Conservation (phyloP, 1,284 basidiomycete genomes). For the Trichosporon asahii region DNA sequence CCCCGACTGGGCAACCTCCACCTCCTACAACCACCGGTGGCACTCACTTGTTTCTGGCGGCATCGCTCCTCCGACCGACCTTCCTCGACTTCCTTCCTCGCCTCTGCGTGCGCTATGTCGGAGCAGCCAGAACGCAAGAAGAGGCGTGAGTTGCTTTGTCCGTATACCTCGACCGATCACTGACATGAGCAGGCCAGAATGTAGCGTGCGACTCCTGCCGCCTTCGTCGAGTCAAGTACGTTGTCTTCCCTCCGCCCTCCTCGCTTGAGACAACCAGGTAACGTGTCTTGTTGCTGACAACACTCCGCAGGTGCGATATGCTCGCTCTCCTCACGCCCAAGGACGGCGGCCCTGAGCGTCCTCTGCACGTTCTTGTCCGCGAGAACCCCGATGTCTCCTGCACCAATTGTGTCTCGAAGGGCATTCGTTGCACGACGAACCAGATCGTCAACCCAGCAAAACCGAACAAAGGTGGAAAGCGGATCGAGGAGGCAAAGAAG, state of each 20-base stretch:
- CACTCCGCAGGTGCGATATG: slow-evolving; percentile 29
- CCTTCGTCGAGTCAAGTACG: slow-evolving; percentile 42
- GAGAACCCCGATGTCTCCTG: slow-evolving; percentile 36
- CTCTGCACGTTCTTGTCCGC: slow-evolving; percentile 27
- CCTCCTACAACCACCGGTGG: neutral
- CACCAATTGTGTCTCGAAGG: slow-evolving; percentile 41
- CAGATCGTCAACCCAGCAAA: slow-evolving; percentile 40
- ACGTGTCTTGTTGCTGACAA: neutral
- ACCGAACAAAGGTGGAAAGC: slow-evolving; percentile 45
- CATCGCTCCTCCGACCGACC: neutral
- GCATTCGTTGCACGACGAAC: slow-evolving; percentile 39
- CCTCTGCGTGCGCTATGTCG: neutral
- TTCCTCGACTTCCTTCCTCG: neutral
- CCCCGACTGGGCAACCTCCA: neutral
- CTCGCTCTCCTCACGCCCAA: slow-evolving; percentile 28
- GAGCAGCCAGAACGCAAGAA: slow-evolving; percentile 3
- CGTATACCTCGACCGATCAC: neutral
- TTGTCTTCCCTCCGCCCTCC: neutral
- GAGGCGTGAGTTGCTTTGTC: neutral
- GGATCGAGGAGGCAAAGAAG: slow-evolving; percentile 41
- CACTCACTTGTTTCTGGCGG: neutral
- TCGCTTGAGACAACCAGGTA: no score
- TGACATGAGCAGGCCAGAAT: slow-evolving; percentile 34
- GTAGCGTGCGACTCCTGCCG: slow-evolving; percentile 45
- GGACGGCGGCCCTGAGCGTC: slow-evolving; percentile 14